phyloP scores from a whole-genome alignment of 352 stramenopile species.

The Globisporangium yorkense region DNA sequence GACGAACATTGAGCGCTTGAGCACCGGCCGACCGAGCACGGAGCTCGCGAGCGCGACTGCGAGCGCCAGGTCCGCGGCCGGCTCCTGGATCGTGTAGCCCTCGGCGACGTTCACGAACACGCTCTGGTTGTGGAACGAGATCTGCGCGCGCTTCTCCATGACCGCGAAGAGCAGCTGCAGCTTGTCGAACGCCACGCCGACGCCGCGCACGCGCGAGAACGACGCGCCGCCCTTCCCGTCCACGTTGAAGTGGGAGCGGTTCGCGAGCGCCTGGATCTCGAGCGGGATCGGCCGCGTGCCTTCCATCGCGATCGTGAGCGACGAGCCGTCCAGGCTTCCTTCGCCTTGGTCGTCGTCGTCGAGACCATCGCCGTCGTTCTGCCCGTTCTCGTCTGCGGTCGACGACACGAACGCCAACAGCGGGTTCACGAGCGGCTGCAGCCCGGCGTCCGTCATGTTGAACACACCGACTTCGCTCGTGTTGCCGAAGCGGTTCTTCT shows the following conservation, averaged over 20 bases:
- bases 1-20: conserved; percentile 55
- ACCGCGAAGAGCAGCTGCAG: conserved; percentile 94
- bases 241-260: conserved; percentile 37
- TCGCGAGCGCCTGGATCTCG: conserved; percentile 93
- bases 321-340: conserved; percentile 63
- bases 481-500: conserved; percentile 96
- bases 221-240: conserved; percentile 19
- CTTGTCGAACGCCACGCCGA: conserved; percentile 84
- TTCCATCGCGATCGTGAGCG: conserved; percentile 92
- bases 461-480: conserved; percentile 96
- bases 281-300: conserved; percentile 91
- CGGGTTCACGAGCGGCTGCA: conserved; percentile 74
- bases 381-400: conserved; percentile 11
- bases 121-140: conserved; percentile 73
- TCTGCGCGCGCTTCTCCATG: conserved; percentile 88
- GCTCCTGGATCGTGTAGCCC: conserved; percentile 79
- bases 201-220: conserved; percentile 61
- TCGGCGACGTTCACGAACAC: conserved; percentile 87
- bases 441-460: conserved; percentile 87
- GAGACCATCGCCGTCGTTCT: conserved; percentile 18
- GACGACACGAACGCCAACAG: conserved; percentile 77
- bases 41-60: conserved; percentile 71
- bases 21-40: conserved; percentile 50
- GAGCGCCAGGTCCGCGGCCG: conserved; percentile 68
- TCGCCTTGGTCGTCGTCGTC: conserved; percentile 11